Percentiles rank a stretch among this genome's conserved stretches.
These are phyloP conservation scores for Helotiales sp. DNA, from an alignment of 2,329 filamentous ascomycete genomes.

Conservation along the genomic window DNA sequence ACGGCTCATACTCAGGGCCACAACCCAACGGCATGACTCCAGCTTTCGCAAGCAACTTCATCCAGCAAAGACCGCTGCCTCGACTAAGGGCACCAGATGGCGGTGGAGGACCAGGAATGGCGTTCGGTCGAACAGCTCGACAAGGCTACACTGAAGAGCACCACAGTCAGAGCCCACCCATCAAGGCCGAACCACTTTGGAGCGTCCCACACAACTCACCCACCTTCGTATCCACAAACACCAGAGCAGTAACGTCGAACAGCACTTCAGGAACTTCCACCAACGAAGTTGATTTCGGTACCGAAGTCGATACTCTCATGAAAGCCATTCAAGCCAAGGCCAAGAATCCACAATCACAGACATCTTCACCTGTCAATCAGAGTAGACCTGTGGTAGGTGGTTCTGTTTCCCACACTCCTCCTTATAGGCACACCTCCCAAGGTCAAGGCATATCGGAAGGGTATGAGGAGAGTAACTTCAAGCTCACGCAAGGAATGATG, in stretches of 20 bases:
- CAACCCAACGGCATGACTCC: constrained; percentile 30
- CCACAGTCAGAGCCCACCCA: constrained; percentile 37
- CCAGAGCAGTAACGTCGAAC: constrained; percentile 14
- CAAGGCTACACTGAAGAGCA: constrained; percentile 33
- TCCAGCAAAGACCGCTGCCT: constrained; percentile 33
- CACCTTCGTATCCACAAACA: constrained; percentile 13
- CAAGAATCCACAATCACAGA: constrained; percentile 38
- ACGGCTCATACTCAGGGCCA: constrained; percentile 36
- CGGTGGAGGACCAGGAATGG: constrained; percentile 22
- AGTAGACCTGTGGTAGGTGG: constrained; percentile 30
- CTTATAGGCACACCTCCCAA: constrained; percentile 23
- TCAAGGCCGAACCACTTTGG: constrained; percentile 38
- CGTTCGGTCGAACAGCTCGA: constrained; percentile 36
- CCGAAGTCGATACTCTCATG: constrained; percentile 85
- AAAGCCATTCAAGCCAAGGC: constrained; percentile 76
- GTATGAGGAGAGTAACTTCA: constrained; percentile 18
- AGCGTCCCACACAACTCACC: constrained; percentile 21
- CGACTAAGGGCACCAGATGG: constrained; percentile 30
- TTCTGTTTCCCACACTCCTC: constrained; percentile 35
- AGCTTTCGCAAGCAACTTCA: constrained; percentile 31
- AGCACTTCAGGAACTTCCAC: constrained; percentile 8
- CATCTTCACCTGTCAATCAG: constrained; percentile 25
- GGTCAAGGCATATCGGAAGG: background rate
- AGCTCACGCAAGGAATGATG: constrained; percentile 24
- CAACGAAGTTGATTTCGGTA: constrained; percentile 65